Evolutionary conservation across 768 basidiomycete genomes (phyloP).

Genomic region (Collybia mongolica): DNA sequence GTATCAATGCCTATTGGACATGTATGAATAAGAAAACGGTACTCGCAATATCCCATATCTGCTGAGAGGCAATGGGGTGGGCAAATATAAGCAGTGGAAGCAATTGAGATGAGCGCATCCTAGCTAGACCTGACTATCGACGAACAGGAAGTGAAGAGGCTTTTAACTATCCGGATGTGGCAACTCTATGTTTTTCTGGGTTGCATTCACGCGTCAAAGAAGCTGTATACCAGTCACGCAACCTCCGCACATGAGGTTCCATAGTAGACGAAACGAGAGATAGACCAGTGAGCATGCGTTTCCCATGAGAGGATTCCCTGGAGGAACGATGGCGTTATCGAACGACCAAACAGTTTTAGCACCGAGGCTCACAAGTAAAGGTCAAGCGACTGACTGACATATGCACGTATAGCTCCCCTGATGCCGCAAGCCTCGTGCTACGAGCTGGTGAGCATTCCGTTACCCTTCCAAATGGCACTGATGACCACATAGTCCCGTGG

Average conservation of each 20-base stretch:
- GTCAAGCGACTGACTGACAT: background rate
- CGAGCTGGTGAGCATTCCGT: background rate
- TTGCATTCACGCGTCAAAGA: background rate
- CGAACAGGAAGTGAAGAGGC: background rate
- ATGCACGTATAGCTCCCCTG: background rate
- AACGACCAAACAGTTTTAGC: background rate
- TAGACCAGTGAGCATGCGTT: background rate
- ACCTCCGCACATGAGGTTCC: too few species aligned
- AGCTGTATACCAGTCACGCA: too few species aligned
- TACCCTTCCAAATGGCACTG: too few species aligned
- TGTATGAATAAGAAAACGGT: background rate
- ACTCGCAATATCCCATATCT: slow-evolving; percentile 21
- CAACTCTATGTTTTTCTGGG: background rate
- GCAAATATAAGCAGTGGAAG: slow-evolving; percentile 3
- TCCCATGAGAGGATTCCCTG: background rate
- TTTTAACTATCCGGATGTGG: slow-evolving; percentile 6
- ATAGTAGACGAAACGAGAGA: too few species aligned
- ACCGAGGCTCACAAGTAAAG: background rate
- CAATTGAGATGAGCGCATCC: slow-evolving; percentile 5
- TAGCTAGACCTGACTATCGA: background rate
- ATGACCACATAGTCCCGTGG: too few species aligned
- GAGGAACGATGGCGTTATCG: background rate
- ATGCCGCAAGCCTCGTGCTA: background rate
- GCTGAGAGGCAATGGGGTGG: slow-evolving; percentile 14
- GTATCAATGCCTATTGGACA: too few species aligned